phyloP scores from a whole-genome alignment of 179 eudicot genomes.

The Spinacia oleracea region DNA sequence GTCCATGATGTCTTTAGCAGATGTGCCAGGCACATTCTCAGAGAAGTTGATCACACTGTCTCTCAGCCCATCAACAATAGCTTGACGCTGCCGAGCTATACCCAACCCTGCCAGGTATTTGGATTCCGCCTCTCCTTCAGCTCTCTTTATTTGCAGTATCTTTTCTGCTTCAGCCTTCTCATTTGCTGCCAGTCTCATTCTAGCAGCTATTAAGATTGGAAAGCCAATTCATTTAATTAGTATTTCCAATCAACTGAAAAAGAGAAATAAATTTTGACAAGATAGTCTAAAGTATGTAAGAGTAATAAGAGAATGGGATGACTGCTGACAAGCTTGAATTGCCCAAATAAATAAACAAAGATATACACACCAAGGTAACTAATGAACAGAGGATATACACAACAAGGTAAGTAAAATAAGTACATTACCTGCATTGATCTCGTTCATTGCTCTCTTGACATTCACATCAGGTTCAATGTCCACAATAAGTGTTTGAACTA shows the following conservation, averaged over 20 bases:
- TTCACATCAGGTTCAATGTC: constrained; percentile 55
- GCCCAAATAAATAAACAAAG: not conserved
- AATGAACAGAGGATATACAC: not conserved
- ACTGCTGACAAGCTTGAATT: not conserved
- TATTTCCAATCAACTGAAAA: not conserved
- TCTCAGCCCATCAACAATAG: constrained; percentile 53
- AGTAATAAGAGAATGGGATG: not conserved
- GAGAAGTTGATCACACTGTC: constrained; percentile 55
- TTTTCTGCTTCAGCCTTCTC: constrained; percentile 58
- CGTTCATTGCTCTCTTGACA: constrained; percentile 57
- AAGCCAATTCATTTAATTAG: not conserved
- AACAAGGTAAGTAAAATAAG: not conserved
- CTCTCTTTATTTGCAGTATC: constrained; percentile 51
- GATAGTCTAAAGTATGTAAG: not conserved
- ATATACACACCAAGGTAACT: not conserved
- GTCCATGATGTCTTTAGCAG: constrained; percentile 54
- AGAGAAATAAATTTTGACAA: not conserved
- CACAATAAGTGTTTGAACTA: constrained; percentile 53
- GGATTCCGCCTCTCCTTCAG: constrained; percentile 54
- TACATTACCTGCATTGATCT: constrained; percentile 49
- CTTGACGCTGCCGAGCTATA: constrained; percentile 54
- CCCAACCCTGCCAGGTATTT: constrained; percentile 49
- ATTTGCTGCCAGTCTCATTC: constrained; percentile 51
- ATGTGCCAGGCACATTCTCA: constrained; percentile 47
- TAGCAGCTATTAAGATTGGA: constrained; percentile 37